Evolutionary conservation across 2,329 filamentous ascomycete genomes (phyloP).

Genomic region (Eutypella sp.): DNA sequence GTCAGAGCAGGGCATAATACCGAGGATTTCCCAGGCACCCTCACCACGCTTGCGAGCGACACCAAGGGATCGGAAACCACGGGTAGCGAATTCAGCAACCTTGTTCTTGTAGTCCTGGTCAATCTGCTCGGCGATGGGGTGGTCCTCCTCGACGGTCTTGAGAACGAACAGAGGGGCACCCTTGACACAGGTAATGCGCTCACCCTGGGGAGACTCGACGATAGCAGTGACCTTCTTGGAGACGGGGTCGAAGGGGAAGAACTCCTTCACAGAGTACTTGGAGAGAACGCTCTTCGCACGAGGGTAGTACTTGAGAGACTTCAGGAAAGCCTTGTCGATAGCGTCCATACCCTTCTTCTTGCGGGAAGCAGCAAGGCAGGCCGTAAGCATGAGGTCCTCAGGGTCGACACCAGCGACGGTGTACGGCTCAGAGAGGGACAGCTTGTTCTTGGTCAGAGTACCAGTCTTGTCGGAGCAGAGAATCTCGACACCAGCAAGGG

Average conservation of each 20-base stretch:
- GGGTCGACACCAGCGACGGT: constrained; percentile 76
- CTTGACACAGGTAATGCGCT: constrained; percentile 85
- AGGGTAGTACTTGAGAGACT: constrained; percentile 77
- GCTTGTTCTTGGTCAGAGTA: constrained; percentile 91
- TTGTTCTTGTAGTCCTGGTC: constrained; percentile 87
- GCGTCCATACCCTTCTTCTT: constrained; percentile 96
- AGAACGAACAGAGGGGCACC: constrained; percentile 84
- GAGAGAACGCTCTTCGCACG: constrained; percentile 73
- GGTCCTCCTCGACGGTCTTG: constrained; percentile 81
- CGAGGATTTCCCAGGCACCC: constrained; percentile 82
- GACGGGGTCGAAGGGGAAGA: constrained; percentile 86
- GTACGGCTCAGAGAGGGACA: constrained; percentile 80
- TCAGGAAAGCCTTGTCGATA: constrained; percentile 92
- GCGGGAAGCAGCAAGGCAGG: constrained; percentile 81
- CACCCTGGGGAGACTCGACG: constrained; percentile 77
- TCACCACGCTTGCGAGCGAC: constrained; percentile 84
- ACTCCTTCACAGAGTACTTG: constrained; percentile 81
- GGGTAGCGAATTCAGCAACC: constrained; percentile 83
- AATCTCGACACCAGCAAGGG: constrained; percentile 86
- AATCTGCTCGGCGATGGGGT: constrained; percentile 69
- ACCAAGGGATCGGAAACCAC: constrained; percentile 91
- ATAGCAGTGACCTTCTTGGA: constrained; percentile 88
- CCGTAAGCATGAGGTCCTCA: constrained; percentile 88
- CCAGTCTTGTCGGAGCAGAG: constrained; percentile 94
- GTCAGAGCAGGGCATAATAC: constrained; percentile 92